A percentile compares a stretch with the other conserved stretches of the same genome.
These are phyloP conservation scores for Avena atlantica DNA, from an alignment of 176 grass and related monocot species.

Conservation along the genomic window DNA sequence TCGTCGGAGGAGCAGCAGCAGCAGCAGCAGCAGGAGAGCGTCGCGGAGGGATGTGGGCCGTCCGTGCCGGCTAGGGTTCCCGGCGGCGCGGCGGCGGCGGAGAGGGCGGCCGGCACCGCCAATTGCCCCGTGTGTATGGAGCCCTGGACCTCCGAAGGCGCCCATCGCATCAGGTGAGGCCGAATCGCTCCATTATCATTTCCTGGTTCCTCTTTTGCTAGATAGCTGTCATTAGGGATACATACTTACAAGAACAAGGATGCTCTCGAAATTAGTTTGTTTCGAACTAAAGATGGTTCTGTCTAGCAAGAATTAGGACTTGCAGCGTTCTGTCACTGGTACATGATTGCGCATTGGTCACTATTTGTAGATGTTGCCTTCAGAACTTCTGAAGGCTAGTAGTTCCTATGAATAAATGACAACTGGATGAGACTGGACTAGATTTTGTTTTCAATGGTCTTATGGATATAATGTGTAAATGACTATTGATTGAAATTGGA, in stretches of 20 bases:
- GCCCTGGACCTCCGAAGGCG: constrained; percentile 67
- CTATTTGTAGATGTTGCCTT: neutral
- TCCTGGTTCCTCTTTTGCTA: neutral
- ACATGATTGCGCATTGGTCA: neutral
- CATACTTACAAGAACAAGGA: neutral
- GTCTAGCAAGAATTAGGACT: neutral
- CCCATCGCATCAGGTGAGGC: constrained; percentile 77
- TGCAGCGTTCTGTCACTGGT: neutral
- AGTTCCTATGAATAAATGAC: neutral
- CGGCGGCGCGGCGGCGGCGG: neutral
- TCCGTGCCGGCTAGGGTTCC: constrained; percentile 35
- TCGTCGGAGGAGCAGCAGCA: neutral
- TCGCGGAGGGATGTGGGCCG: neutral
- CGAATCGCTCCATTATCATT: neutral
- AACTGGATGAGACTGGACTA: neutral
- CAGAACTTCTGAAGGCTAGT: neutral
- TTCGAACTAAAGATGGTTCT: neutral
- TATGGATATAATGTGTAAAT: neutral
- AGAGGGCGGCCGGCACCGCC: constrained; percentile 21
- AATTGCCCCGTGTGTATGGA: constrained; percentile 84
- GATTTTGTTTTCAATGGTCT: neutral
- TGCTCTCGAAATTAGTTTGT: neutral
- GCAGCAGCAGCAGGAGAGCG: neutral
- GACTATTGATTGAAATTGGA: neutral
- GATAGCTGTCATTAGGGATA: neutral